A percentile compares a stretch with the other conserved stretches of the same genome.
phyloP scores from a whole-genome alignment of 768 basidiomycete species.

The Boletellus emodensis region DNA sequence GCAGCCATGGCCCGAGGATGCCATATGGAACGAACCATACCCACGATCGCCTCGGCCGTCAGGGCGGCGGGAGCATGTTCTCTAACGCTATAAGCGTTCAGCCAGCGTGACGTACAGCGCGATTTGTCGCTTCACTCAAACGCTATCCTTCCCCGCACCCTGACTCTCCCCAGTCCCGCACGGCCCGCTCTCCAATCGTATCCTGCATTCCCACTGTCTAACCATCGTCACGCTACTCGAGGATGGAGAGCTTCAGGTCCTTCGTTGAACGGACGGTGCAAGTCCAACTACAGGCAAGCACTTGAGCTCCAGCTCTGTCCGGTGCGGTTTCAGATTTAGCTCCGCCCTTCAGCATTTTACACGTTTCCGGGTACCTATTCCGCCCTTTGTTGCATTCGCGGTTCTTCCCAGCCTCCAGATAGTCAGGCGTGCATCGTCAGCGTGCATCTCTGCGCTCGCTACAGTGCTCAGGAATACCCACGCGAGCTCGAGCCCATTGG shows the following conservation, averaged over 20 bases:
- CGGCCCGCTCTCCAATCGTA: background rate
- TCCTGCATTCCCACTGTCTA: background rate
- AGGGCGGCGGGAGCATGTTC: background rate
- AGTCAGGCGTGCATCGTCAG: background rate
- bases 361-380: slow-evolving; percentile 1
- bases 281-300: slow-evolving; percentile 10
- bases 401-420: slow-evolving; percentile 9
- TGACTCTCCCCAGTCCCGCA: background rate
- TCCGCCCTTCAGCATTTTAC: slow-evolving; percentile 1
- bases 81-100: background rate
- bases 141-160: background rate
- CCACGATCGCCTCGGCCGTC: background rate
- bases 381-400: slow-evolving; percentile 7
- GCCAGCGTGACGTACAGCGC: background rate
- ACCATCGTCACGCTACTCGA: background rate
- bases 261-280: slow-evolving; percentile 9
- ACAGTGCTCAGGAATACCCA: slow-evolving; percentile 6
- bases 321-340: background rate
- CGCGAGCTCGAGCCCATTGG: background rate
- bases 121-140: background rate
- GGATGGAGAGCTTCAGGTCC: slow-evolving; percentile 6
- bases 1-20: background rate
- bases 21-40: slow-evolving; percentile 1
- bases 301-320: background rate
- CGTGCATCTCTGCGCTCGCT: slow-evolving; percentile 1